Base-by-base conservation (phyloP, 1,284 basidiomycete species). In the Moesziomyces globuligerus region DNA sequence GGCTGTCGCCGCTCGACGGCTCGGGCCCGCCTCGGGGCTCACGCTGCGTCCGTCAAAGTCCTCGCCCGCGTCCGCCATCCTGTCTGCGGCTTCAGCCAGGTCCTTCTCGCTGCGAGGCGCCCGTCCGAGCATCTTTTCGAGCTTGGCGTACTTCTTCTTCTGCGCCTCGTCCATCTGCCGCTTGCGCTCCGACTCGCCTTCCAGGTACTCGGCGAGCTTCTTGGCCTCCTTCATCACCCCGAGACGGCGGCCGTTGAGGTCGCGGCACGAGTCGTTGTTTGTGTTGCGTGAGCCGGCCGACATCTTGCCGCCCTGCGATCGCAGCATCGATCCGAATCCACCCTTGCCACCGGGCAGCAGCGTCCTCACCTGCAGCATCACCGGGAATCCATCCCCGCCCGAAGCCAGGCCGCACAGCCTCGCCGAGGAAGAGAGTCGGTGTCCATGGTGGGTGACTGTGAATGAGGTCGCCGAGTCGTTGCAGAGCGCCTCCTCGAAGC, bases 271-370 rank as follows among this genome's bases (percentile, higher is more conserved):
- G 83, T 98, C 94, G 75, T 93, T 94, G 84, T 98, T 98, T 47
- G 68, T 67, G 60, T 77, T 62, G 51, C 71, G 62, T 15, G 64
- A 45, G 36, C 85, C 93, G 90, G 56, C 72, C 40, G 91, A 93
- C 96, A 99, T 99, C 39, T 94, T 89, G 9, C 95, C 95, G 72
- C 95, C 95, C 20, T 94, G 94, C 0, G 96, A 95, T 81, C 95
- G 89, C 68, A 99, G 87, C 86, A 97, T 94, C 23, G 91, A 91
- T 8, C 96, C 95, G 81, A 99, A 98, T 48, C 95, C 95, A 79
- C 96, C 95, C 84, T 98, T 98, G 44, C 96, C 96, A 61, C 95
- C 95, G 10, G 86, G 90, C 68, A 54, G 18, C 17, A 65, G 53
- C 18, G 60, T 44, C 6, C 75, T 52, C 21, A 77, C 25, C 23